Evolutionary conservation across 768 basidiomycete species (phyloP).

Genomic region (Psilocybe subaeruginosa): DNA sequence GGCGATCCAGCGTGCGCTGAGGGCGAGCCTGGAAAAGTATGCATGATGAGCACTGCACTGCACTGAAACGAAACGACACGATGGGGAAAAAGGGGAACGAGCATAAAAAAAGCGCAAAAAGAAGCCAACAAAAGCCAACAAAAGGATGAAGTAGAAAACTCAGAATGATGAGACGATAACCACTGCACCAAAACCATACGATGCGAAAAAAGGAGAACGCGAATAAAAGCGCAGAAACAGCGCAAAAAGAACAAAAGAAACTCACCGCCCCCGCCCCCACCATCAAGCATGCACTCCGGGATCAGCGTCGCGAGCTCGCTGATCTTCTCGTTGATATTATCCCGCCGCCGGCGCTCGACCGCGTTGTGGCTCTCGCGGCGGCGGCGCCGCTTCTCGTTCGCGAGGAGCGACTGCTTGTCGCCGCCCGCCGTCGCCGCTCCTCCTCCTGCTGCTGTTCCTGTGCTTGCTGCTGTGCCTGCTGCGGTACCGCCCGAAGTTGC

Average conservation of each 20-base stretch:
- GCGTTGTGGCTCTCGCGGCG: constrained; percentile 90
- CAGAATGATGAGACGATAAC: too few species aligned
- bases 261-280: constrained; percentile 17
- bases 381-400: constrained; percentile 82
- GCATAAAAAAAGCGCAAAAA: too few species aligned
- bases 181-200: too few species aligned
- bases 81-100: too few species aligned
- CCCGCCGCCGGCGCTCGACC: constrained; percentile 83
- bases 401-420: constrained; percentile 60
- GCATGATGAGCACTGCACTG: too few species aligned
- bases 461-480: too few species aligned
- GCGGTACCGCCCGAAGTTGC: too few species aligned
- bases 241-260: not conserved
- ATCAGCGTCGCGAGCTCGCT: constrained; percentile 87
- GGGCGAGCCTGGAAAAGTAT: constrained; percentile 6
- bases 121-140: too few species aligned
- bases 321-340: constrained; percentile 97
- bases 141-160: too few species aligned
- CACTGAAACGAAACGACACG: too few species aligned
- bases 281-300: constrained; percentile 82
- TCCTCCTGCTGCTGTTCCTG: not conserved
- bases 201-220: not conserved
- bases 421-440: not conserved
- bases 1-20: constrained; percentile 14
- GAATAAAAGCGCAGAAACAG: not conserved